These are phyloP conservation scores for Russula abietina DNA, from an alignment of 768 basidiomycete species.

Conservation along the genomic window DNA sequence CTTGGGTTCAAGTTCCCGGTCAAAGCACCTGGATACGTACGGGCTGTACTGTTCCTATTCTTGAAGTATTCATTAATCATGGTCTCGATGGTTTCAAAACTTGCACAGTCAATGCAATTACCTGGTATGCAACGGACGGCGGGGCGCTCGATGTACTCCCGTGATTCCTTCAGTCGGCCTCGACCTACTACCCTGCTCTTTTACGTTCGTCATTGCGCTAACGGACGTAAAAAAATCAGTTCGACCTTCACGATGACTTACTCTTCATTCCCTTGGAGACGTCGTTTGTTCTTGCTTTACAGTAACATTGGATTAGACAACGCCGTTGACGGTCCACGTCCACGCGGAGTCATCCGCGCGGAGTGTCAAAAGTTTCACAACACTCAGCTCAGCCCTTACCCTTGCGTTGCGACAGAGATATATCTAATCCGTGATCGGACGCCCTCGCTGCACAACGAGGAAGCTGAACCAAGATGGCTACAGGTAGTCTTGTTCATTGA, in stretches of 20 bases:
- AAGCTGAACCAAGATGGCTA: background rate
- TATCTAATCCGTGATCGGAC: background rate
- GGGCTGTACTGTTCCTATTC: conserved; percentile 4
- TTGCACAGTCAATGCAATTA: conserved; percentile 3
- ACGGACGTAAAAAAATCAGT: conserved; percentile 9
- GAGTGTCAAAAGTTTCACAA: background rate
- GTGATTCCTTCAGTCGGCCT: conserved; percentile 10
- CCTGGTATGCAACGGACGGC: conserved; percentile 1
- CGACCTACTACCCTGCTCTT: background rate
- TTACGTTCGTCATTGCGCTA: conserved; percentile 29
- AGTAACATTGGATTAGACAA: background rate
- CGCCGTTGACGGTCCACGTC: background rate
- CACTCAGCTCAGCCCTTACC: background rate
- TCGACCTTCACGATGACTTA: background rate
- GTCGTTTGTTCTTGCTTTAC: background rate
- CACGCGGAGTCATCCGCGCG: conserved; percentile 1
- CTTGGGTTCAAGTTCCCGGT: background rate
- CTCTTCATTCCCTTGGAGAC: conserved; percentile 12
- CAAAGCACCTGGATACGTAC: background rate
- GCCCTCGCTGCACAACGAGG: background rate
- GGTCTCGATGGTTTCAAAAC: background rate
- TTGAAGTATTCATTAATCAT: background rate
- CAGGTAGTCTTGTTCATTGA: background rate
- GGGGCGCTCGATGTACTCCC: conserved; percentile 6
- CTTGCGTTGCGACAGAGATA: background rate